Evolutionary conservation across 2,329 filamentous ascomycete genomes (phyloP).

Genomic region (Nothomitra cinnamomea): DNA sequence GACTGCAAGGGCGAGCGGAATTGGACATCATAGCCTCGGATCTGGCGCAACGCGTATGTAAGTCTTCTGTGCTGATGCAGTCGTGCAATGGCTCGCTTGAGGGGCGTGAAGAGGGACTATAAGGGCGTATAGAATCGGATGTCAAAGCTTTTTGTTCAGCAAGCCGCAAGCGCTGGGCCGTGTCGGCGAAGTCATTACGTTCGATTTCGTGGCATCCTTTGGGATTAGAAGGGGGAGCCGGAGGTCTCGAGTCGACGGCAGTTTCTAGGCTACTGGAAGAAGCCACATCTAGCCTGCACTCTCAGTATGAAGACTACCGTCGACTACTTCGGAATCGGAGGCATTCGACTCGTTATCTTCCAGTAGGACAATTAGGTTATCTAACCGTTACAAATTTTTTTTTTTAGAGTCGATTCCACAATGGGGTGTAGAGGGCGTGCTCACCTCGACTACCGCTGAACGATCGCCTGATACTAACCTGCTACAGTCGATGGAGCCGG

Average conservation of each 20-base stretch:
- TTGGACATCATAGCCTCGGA: slow-evolving; percentile 9
- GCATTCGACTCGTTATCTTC: neutral
- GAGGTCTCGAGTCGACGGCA: too few species aligned
- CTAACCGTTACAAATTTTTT: neutral
- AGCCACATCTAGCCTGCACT: neutral
- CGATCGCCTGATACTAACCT: neutral
- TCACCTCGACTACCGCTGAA: neutral
- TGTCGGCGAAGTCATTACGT: too few species aligned
- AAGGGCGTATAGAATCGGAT: too few species aligned
- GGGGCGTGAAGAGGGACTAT: too few species aligned
- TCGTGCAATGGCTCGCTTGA: neutral
- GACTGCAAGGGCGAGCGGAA: slow-evolving; percentile 6
- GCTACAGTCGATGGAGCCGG: neutral
- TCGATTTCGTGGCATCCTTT: too few species aligned
- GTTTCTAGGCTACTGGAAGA: too few species aligned
- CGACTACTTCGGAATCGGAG: neutral
- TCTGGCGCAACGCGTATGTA: too few species aligned
- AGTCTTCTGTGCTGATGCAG: slow-evolving; percentile 7
- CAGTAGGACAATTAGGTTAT: too few species aligned
- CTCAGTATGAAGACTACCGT: neutral
- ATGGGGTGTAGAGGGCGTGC: neutral
- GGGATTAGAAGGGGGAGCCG: too few species aligned
- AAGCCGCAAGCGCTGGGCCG: too few species aligned
- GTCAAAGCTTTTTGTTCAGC: too few species aligned
- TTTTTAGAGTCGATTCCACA: neutral